Base-by-base conservation (phyloP, 495 filamentous ascomycete species). In the Hypoxylon subgilvum region DNA sequence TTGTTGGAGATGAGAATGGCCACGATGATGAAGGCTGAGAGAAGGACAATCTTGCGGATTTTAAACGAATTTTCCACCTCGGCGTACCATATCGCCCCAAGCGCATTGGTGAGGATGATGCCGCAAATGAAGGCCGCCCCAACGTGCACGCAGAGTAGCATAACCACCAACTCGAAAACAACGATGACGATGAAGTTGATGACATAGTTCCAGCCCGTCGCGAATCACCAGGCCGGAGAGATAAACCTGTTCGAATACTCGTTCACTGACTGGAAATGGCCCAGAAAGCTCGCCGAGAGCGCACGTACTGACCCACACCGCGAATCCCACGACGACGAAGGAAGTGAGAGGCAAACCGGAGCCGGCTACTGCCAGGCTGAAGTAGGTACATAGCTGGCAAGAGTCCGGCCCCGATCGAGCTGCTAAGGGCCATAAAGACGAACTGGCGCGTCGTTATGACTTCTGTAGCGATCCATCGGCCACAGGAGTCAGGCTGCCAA, bases 181-280 rank as follows among this genome's bases (percentile, higher is more conserved):
- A 79, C 65, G 13, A 76, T 70, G 18, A 74, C 60, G 27, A 75
- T 23, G 78, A 84, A 86, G 48, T 74, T 72, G 18, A 84, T 75
- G 32, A 80, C 79, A 52, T 86, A 87, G 59, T 85, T 80, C 83
- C 84, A 87, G 14, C 88, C 88, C 76, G 90, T 88, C 45, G 88
- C 84, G 65, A 91, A 90, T 8, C 88, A 88, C 75, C 89, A 78
- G 57, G 82, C 82, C 9, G 83, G 81, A 57, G 85, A 82, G 50
- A 87, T 79, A 57, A 88, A 83, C 41, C 85, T 80, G 41, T 85
- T 73, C 30, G 86, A 84, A 41, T 86, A 87, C 34, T 85, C 66
- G 25, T 73, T 71, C 84, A 40, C 76, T 80, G 54, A 82, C 72
- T 6, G 84, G 84, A 47, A 80, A 85, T 61, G 84, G 72, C 43